Percentiles rank a stretch among this genome's conserved stretches.
Conservation (phyloP, 2,329 filamentous ascomycete species). For the Fusarium lateritium region DNA sequence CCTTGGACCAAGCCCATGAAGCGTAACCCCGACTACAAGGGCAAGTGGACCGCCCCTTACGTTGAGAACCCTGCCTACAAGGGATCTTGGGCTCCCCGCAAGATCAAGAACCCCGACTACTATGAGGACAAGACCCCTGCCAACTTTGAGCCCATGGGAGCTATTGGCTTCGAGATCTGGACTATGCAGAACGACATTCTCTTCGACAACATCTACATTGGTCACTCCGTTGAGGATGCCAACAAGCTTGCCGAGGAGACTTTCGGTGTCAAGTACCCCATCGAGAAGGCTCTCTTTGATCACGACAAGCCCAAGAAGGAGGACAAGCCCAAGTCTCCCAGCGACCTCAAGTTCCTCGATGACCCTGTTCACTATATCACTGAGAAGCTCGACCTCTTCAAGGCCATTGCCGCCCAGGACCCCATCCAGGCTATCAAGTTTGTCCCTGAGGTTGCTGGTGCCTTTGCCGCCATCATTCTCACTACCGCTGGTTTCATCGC, state of each 20-base stretch:
- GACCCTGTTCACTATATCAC: constrained; percentile 90
- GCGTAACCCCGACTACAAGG: constrained; percentile 98
- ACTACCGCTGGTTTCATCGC: constrained; percentile 80
- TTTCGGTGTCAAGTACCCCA: constrained; percentile 87
- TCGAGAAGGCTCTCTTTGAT: constrained; percentile 86
- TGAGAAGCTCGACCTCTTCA: constrained; percentile 94
- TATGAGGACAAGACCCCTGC: constrained; percentile 97
- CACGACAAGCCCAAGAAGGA: constrained; percentile 82
- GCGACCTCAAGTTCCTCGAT: constrained; percentile 88
- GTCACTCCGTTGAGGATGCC: constrained; percentile 94
- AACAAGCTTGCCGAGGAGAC: constrained; percentile 90
- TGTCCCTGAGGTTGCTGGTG: constrained; percentile 91
- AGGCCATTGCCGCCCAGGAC: constrained; percentile 84
- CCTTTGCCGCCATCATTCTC: constrained; percentile 78
- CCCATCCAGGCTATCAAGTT: constrained; percentile 88
- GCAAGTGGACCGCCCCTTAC: constrained; percentile 94
- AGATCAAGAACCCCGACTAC: constrained; percentile 97
- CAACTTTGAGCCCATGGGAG: constrained; percentile 98
- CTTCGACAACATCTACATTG: constrained; percentile 99
- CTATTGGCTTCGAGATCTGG: constrained; percentile 99
- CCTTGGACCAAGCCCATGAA: constrained; percentile 92
- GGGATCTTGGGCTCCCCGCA: constrained; percentile 92
- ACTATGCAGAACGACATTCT: constrained; percentile 99
- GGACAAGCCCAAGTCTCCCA: constrained; percentile 77
- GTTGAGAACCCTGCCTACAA: constrained; percentile 99